phyloP scores from a whole-genome alignment of 1,284 basidiomycete species.

The Austroboletus novae-zelandiae region DNA sequence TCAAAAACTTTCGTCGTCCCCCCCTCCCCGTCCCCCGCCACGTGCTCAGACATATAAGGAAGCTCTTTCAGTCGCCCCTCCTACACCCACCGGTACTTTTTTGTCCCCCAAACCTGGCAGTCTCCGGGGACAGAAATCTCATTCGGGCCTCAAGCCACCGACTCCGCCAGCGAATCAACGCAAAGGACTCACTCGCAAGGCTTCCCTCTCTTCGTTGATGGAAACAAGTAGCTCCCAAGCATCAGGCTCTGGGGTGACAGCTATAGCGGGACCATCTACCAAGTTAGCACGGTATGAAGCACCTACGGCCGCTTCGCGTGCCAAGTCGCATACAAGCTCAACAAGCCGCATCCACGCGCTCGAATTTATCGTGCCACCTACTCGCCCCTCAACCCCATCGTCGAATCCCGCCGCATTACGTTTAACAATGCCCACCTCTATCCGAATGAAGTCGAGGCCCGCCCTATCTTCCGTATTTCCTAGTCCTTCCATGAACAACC shows the following conservation, averaged over 20 bases:
- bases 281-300: constrained; percentile 63
- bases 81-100: constrained; percentile 49
- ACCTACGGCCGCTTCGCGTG: constrained; percentile 74
- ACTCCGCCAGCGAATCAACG: constrained; percentile 59
- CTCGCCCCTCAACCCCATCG: constrained; percentile 73
- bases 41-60: constrained; percentile 60
- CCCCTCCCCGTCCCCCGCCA: constrained; percentile 46
- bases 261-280: constrained; percentile 34
- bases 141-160: constrained; percentile 70
- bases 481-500: constrained; percentile 33
- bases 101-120: constrained; percentile 65
- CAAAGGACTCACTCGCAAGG: constrained; percentile 61
- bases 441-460: constrained; percentile 68
- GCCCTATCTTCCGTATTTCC: constrained; percentile 73
- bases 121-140: constrained; percentile 77
- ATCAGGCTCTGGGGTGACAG: constrained; percentile 48
- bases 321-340: constrained; percentile 65
- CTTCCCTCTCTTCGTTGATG: constrained; percentile 70
- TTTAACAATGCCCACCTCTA: constrained; percentile 82
- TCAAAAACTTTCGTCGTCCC: constrained; percentile 65
- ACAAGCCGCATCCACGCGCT: constrained; percentile 54
- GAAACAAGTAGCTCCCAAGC: constrained; percentile 57
- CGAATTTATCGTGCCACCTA: constrained; percentile 70
- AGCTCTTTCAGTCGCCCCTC: constrained; percentile 48
- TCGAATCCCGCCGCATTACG: constrained; percentile 70